Conservation (phyloP, 1,284 basidiomycete genomes). For the Trichosporon ovoides region DNA sequence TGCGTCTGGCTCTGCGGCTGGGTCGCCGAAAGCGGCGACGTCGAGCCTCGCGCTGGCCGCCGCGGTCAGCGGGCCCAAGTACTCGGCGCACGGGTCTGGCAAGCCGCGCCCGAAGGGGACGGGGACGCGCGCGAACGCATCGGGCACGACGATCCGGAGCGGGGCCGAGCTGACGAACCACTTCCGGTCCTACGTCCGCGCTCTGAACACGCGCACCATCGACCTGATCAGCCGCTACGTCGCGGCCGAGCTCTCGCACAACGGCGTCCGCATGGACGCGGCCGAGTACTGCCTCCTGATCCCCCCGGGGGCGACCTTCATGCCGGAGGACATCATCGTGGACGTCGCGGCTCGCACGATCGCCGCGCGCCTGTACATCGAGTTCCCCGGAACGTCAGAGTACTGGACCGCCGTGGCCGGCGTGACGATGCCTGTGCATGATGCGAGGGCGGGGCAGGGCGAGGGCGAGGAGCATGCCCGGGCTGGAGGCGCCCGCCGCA, state of each 20-base stretch:
- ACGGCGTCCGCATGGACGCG: background rate
- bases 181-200: constrained; percentile 16
- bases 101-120: background rate
- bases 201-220: constrained; percentile 14
- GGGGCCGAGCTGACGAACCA: constrained; percentile 11
- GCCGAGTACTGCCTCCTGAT: constrained; percentile 5
- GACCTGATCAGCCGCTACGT: constrained; percentile 12
- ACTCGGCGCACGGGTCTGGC: background rate
- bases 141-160: background rate
- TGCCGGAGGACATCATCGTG: constrained; percentile 11
- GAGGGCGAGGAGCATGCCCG: too few species aligned
- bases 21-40: background rate
- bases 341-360: constrained; percentile 11
- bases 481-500: too few species aligned
- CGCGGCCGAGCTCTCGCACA: constrained; percentile 8
- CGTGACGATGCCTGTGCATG: too few species aligned
- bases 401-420: too few species aligned
- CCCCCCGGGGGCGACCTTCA: constrained; percentile 9
- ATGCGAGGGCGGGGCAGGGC: too few species aligned
- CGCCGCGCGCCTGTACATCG: constrained; percentile 12
- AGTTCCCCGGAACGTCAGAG: constrained; percentile 3
- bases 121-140: background rate
- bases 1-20: background rate
- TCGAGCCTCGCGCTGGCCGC: background rate
- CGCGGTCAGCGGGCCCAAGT: background rate